Conservation (phyloP, 2,329 filamentous ascomycete genomes). For the Cercospora canescens region DNA sequence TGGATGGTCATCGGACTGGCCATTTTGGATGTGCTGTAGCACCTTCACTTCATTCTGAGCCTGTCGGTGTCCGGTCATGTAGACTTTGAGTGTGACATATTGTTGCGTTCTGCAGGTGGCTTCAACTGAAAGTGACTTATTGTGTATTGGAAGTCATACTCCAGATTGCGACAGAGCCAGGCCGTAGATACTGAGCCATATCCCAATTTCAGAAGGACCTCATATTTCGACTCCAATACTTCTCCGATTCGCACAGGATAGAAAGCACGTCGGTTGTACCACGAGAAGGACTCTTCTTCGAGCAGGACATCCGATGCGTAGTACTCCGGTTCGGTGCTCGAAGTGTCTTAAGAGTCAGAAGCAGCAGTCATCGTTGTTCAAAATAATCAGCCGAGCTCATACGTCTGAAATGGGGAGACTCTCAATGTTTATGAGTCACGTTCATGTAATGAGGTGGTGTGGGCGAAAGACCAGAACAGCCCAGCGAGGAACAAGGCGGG, state of each 20-base stretch:
- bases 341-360: neutral
- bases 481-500: too few relatives aligned
- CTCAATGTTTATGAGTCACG: neutral
- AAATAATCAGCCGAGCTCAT: neutral
- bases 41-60: neutral
- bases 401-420: neutral
- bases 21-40: neutral
- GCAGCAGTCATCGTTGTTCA: neutral
- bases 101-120: neutral
- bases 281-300: neutral
- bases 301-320: neutral
- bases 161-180: conserved; percentile 42
- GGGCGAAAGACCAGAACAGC: too few relatives aligned
- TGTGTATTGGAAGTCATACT: neutral
- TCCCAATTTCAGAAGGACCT: conserved; percentile 43
- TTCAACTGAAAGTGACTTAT: neutral
- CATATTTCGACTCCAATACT: conserved; percentile 33
- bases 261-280: conserved; percentile 2
- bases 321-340: neutral
- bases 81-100: conserved; percentile 1
- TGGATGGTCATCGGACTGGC: neutral
- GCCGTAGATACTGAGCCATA: conserved; percentile 43
- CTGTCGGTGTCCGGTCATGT: neutral
- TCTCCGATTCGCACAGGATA: conserved; percentile 39
- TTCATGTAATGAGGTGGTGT: too few relatives aligned